A percentile compares a stretch with the other conserved stretches of the same genome.
phyloP scores from a whole-genome alignment of 306 rosid genomes.

The Abrus pulchellus region DNA sequence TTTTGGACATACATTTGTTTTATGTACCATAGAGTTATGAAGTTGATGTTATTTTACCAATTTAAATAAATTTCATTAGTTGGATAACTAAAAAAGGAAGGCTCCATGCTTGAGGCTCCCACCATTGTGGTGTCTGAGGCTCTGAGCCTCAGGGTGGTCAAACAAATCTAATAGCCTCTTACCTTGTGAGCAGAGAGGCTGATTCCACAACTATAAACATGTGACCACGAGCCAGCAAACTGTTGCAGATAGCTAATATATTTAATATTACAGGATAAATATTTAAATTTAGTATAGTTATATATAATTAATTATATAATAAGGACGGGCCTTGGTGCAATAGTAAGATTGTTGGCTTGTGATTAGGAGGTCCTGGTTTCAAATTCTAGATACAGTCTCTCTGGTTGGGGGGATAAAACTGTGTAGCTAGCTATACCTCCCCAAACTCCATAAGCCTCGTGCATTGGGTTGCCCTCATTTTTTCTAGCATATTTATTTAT shows the following conservation, averaged over 20 bases:
- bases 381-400: too few species aligned
- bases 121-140: not conserved
- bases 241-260: not conserved
- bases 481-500: not conserved
- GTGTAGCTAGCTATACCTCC: not conserved
- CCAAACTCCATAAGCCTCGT: not conserved
- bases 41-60: conserved; percentile 16
- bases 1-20: conserved; percentile 13
- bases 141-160: not conserved
- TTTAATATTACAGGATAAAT: conserved; percentile 11
- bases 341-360: not conserved
- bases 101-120: conserved; percentile 17
- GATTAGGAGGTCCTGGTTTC: not conserved
- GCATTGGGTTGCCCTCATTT: not conserved
- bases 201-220: not conserved
- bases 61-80: conserved; percentile 31
- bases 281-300: not conserved
- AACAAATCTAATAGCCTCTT: not conserved
- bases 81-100: not conserved
- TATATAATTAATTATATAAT: not conserved
- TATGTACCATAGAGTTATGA: not conserved
- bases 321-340: not conserved
- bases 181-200: not conserved
- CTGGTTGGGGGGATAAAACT: not conserved
- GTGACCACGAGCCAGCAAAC: not conserved